A percentile compares a stretch with the other conserved stretches of the same genome.
Evolutionary conservation across 148 eudicot genomes (phyloP).

Genomic region (Gaultheria prostrata): DNA sequence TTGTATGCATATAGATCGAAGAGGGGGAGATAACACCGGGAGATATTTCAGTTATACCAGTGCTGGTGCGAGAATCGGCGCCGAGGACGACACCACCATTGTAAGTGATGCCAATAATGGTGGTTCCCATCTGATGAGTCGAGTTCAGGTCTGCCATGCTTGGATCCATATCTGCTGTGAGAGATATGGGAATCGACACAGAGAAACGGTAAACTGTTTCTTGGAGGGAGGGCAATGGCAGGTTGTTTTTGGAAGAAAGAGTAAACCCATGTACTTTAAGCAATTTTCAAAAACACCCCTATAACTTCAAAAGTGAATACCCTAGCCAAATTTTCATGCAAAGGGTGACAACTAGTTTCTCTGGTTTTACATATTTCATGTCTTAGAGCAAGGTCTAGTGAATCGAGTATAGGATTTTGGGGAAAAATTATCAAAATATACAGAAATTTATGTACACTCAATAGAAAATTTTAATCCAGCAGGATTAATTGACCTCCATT

Average conservation of each 20-base stretch:
- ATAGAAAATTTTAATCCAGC: too few relatives aligned
- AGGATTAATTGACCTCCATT: too few relatives aligned
- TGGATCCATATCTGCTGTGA: neutral
- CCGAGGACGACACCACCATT: constrained; percentile 93
- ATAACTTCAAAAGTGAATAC: neutral
- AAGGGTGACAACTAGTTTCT: too few relatives aligned
- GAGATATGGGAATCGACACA: neutral
- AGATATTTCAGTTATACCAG: constrained; percentile 44
- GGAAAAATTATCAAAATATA: too few relatives aligned
- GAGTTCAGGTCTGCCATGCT: constrained; percentile 41
- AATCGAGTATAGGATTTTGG: too few relatives aligned
- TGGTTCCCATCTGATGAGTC: constrained; percentile 89
- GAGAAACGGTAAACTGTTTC: neutral
- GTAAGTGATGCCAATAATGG: constrained; percentile 94
- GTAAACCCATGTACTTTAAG: too few relatives aligned
- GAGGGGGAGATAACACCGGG: neutral
- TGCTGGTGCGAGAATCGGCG: constrained; percentile 98
- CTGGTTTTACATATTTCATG: too few relatives aligned
- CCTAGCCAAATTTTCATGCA: neutral
- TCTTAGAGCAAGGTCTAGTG: too few relatives aligned
- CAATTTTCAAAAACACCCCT: neutral
- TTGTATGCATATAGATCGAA: neutral
- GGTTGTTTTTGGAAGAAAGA: neutral
- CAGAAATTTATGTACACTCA: too few relatives aligned
- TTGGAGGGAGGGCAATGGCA: neutral